These are phyloP conservation scores for Heterobasidion annosum DNA, from an alignment of 1,284 basidiomycete genomes.

Conservation along the genomic window DNA sequence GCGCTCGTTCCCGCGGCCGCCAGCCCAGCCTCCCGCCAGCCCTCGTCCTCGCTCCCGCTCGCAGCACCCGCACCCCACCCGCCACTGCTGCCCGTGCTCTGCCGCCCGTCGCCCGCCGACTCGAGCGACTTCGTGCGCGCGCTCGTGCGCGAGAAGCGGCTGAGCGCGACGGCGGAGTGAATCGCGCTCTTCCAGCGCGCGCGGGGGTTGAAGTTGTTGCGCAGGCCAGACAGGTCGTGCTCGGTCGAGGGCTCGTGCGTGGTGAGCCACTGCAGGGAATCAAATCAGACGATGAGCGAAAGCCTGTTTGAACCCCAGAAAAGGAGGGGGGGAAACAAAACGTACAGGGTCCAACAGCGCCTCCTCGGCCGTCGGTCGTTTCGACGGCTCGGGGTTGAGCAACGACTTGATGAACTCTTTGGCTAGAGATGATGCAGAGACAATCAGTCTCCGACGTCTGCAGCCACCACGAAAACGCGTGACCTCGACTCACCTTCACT, in stretches of 20 bases:
- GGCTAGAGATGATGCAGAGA: constrained; percentile 32
- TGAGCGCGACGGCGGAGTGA: constrained; percentile 46
- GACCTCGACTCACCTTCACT: constrained; percentile 39
- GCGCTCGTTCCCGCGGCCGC: constrained; percentile 4
- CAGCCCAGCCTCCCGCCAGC: constrained; percentile 6
- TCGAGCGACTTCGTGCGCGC: constrained; percentile 20
- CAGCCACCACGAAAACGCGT: not conserved
- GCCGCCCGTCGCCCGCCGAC: constrained; percentile 11
- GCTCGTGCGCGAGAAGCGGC: constrained; percentile 36
- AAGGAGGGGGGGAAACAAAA: not conserved
- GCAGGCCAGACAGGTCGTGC: constrained; percentile 68
- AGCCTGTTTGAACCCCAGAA: not conserved
- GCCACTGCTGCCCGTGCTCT: not conserved
- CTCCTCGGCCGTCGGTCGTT: constrained; percentile 68
- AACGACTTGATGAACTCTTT: constrained; percentile 79
- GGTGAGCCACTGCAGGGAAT: constrained; percentile 48
- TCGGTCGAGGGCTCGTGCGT: constrained; percentile 48
- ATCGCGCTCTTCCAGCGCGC: constrained; percentile 67
- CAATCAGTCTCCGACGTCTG: not conserved
- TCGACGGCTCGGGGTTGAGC: constrained; percentile 64
- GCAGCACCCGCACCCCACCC: not conserved
- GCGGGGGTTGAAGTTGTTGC: constrained; percentile 69
- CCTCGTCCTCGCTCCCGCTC: constrained; percentile 5
- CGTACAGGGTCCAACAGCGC: constrained; percentile 48
- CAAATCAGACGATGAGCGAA: not conserved